Evolutionary conservation across 2,329 filamentous ascomycete species (phyloP).

Genomic region (Harringtonia lauricola): DNA sequence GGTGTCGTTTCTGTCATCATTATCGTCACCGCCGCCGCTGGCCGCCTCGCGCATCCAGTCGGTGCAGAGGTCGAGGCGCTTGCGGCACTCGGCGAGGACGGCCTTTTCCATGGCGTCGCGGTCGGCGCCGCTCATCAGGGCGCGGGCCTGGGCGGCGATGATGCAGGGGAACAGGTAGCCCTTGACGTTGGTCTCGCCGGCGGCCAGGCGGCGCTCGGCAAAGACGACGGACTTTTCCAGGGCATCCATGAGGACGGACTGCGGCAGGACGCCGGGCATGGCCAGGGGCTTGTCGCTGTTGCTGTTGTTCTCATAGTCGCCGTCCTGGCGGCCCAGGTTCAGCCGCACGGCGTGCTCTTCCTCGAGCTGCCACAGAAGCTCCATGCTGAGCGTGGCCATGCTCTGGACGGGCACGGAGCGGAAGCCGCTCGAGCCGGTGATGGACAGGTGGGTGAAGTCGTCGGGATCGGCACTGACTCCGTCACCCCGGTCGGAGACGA

Average conservation of each 20-base stretch:
- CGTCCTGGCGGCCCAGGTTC: conserved; percentile 5
- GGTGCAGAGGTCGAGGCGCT: conserved; percentile 21
- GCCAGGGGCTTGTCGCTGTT: background rate
- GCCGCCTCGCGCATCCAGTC: conserved; percentile 22
- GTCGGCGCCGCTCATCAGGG: conserved; percentile 22
- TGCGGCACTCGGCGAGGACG: conserved; percentile 26
- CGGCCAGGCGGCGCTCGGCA: conserved; percentile 7
- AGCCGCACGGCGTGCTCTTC: conserved; percentile 24
- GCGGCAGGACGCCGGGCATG: conserved; percentile 11
- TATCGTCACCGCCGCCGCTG: background rate
- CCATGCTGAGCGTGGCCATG: conserved; percentile 30
- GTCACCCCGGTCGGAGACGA: background rate
- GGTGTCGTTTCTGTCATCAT: no score
- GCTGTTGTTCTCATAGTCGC: no score
- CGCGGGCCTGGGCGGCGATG: conserved; percentile 30
- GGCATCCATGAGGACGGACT: conserved; percentile 8
- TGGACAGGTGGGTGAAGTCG: conserved; percentile 26
- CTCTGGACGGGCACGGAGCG: conserved; percentile 28
- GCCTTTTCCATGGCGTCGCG: conserved; percentile 21
- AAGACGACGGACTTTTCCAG: conserved; percentile 8
- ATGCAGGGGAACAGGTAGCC: conserved; percentile 32
- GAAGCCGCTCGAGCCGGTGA: conserved; percentile 30
- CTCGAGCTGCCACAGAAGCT: conserved; percentile 33
- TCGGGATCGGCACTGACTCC: conserved; percentile 12
- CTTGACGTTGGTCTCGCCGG: conserved; percentile 41